Base-by-base conservation (phyloP, 1,284 basidiomycete species). In the Paramarasmius palmivorus region DNA sequence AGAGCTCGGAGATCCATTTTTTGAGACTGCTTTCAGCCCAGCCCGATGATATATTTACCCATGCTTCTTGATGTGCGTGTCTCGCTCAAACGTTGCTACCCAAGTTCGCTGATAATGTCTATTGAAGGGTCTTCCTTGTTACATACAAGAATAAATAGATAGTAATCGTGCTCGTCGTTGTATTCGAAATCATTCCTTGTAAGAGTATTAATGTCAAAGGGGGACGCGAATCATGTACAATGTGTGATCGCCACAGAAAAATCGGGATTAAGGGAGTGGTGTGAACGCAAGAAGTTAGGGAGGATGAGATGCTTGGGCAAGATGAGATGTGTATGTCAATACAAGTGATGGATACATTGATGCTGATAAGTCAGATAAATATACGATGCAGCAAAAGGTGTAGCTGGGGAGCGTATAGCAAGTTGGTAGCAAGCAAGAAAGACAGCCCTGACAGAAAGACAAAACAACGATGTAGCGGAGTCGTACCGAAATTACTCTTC, bases 1-100 rank as follows among this genome's bases (percentile, higher is more conserved):
- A 77, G 75, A 77, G 61, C 71, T 77, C 44, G 74, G 74, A 8
- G 75, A 77, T 64, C 75, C 75, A 32, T 76, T 77, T 60, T 62
- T 65, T 41, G 74, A 76, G 29, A n/a, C 44, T 12, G 32, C 44
- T n/a, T 46, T 46, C 26, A 29, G 14, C 32, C 4, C 29, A 8
- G n/a, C 44, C 17, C 44, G 44, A 1, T 46, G 26, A 32, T 29
- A 17, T 8, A 9, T 29, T 9, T 14, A 15, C 32, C 12, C n/a
- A 29, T 12, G 2, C 29, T n/a, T 4, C 25, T 29, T 2, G 44
- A 1, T 29, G 22, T 17, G 12, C 29, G 44, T 17, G n/a, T 17
- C 4, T 19, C 25, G 15, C 20, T 3, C 19, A 10, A 15, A 6
- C 26, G 12, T 5, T 3, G 9, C 25, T n/a, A 29, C 25, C 17